Percentiles rank a stretch among this genome's conserved stretches.
phyloP scores from a whole-genome alignment of 73 alveolate species.

The Tetrahymena malaccensis region DNA sequence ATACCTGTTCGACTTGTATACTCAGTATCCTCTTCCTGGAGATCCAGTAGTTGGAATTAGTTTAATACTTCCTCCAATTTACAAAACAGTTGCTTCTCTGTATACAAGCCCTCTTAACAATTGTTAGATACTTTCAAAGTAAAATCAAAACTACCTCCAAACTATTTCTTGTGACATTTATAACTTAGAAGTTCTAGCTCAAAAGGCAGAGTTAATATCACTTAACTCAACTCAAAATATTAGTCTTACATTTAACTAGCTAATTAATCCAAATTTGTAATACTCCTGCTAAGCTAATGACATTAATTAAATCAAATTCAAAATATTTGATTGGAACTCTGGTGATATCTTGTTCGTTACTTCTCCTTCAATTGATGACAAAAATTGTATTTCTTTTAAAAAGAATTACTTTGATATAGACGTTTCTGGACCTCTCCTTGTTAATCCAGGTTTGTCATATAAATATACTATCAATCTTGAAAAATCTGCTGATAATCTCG shows the following conservation, averaged over 20 bases:
- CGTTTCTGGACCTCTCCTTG: not conserved
- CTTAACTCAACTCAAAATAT: not conserved
- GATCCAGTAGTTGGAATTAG: not conserved
- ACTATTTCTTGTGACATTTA: not conserved
- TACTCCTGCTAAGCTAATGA: not conserved
- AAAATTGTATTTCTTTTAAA: not conserved
- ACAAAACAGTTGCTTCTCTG: not conserved
- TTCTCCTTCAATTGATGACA: not conserved
- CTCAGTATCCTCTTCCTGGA: not conserved
- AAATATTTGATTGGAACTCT: not conserved
- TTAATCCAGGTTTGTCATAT: not conserved
- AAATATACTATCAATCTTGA: not conserved
- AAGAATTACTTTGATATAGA: not conserved
- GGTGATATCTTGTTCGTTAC: not conserved
- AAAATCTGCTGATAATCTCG: not conserved
- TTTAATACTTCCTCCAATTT: not conserved
- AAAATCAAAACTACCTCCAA: not conserved
- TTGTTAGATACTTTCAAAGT: not conserved
- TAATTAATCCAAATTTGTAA: not conserved
- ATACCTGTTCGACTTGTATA: not conserved
- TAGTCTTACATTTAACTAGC: not conserved
- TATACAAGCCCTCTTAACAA: not conserved
- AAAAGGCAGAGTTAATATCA: not conserved
- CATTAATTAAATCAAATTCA: not conserved
- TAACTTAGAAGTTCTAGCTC: not conserved